These are phyloP conservation scores for Perkinsus olseni DNA, from an alignment of 169 alveolate species.

Conservation along the genomic window DNA sequence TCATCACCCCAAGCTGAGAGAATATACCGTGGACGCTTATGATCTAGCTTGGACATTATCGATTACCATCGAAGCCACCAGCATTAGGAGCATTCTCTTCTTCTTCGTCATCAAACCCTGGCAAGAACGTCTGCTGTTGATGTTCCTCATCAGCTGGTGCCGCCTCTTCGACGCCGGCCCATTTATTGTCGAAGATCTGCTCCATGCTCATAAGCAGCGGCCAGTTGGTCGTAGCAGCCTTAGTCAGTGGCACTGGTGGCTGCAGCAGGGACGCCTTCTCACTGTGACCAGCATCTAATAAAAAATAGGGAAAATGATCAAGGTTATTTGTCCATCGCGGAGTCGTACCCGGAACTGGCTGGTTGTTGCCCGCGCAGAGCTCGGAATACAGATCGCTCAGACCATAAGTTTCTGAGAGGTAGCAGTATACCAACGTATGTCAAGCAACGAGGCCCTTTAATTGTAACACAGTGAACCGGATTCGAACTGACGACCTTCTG, in stretches of 20 bases:
- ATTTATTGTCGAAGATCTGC: constrained; percentile 1
- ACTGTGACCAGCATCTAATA: neutral
- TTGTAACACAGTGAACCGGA: neutral
- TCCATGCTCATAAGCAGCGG: neutral
- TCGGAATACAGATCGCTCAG: neutral
- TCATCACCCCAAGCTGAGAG: neutral
- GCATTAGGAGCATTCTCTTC: neutral
- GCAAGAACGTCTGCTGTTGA: neutral
- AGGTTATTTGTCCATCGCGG: too few species aligned
- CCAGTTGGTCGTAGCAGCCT: constrained; percentile 9
- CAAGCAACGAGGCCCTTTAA: too few species aligned
- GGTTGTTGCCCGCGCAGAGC: neutral
- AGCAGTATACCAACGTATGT: too few species aligned
- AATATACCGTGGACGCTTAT: neutral
- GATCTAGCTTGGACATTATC: neutral
- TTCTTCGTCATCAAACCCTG: neutral
- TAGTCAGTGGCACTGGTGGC: neutral
- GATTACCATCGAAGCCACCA: neutral
- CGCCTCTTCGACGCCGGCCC: neutral
- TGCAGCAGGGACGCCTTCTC: neutral
- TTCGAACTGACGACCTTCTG: neutral
- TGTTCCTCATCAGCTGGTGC: neutral
- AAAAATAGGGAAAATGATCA: too few species aligned
- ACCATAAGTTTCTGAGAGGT: neutral
- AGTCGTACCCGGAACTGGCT: too few species aligned